phyloP scores from a whole-genome alignment of 306 rosid genomes.

The Cyamopsis tetragonoloba region DNA sequence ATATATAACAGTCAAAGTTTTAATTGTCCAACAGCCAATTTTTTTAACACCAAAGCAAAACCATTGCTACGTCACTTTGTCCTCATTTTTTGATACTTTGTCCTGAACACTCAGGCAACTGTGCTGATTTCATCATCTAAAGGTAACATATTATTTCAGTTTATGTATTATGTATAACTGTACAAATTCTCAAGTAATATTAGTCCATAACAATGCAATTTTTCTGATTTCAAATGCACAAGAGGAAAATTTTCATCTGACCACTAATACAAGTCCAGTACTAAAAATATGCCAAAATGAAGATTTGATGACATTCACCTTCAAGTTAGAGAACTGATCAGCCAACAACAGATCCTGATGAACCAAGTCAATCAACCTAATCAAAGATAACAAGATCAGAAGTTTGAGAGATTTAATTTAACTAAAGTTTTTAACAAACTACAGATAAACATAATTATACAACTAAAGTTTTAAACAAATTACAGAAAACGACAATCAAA shows the following conservation, averaged over 20 bases:
- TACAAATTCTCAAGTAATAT: not conserved
- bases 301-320: conserved; percentile 48
- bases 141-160: not conserved
- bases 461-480: conserved; percentile 15
- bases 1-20: not conserved
- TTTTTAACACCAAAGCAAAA: conserved; percentile 9
- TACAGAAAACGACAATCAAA: conserved; percentile 3
- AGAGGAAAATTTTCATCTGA: not conserved
- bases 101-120: not conserved
- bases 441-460: conserved; percentile 6
- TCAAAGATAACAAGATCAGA: conserved; percentile 23
- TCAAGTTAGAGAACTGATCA: conserved; percentile 76
- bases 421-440: conserved; percentile 15
- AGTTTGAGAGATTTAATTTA: conserved; percentile 8
- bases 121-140: not conserved
- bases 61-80: not conserved
- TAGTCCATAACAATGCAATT: too few relatives aligned
- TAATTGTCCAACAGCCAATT: not conserved
- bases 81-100: not conserved
- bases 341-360: conserved; percentile 88
- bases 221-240: too few relatives aligned
- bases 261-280: conserved; percentile 17
- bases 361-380: conserved; percentile 83
- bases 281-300: conserved; percentile 14
- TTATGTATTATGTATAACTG: not conserved